Percentiles rank a stretch among this genome's conserved stretches.
Evolutionary conservation across 129 eudicot species (phyloP).

Genomic region (Saussurea involucrata): DNA sequence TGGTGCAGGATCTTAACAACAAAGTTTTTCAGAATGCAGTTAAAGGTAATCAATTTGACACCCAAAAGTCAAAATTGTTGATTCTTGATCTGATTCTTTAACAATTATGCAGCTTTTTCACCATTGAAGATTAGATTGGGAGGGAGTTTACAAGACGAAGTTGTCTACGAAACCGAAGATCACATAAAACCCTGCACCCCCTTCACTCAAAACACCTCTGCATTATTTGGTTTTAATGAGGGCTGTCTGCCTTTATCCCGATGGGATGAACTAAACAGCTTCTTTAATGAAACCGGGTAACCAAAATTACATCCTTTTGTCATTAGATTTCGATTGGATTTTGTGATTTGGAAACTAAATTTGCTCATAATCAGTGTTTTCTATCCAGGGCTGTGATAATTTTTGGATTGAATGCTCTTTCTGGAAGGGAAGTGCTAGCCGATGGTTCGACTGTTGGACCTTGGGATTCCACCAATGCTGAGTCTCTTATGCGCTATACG

Average conservation of each 20-base stretch:
- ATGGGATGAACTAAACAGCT: conserved; percentile 71
- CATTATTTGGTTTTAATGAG: conserved; percentile 52
- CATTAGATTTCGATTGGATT: not conserved
- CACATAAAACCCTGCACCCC: conserved; percentile 50
- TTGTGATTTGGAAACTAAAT: conserved; percentile 2
- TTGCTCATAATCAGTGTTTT: not conserved
- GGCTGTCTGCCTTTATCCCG: conserved; percentile 79
- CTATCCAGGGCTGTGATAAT: conserved; percentile 55
- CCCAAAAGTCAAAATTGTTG: not conserved
- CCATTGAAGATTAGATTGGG: conserved; percentile 91
- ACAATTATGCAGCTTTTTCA: conserved; percentile 66
- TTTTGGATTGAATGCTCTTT: conserved; percentile 84
- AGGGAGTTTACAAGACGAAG: conserved; percentile 81
- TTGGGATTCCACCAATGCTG: conserved; percentile 82
- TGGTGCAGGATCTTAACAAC: conserved; percentile 76
- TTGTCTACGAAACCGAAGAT: conserved; percentile 59
- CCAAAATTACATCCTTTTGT: not conserved
- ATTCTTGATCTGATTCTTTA: not conserved
- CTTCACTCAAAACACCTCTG: conserved; percentile 40
- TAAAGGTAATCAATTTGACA: conserved; percentile 47
- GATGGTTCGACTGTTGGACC: conserved; percentile 54
- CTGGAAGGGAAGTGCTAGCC: conserved; percentile 43
- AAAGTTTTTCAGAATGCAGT: conserved; percentile 55
- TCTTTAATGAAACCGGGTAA: conserved; percentile 70
- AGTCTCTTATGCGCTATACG: conserved; percentile 67